Percentiles rank a stretch among this genome's conserved stretches.
phyloP scores from a whole-genome alignment of 192 early-diverging fungal species.

The Podila epigama region DNA sequence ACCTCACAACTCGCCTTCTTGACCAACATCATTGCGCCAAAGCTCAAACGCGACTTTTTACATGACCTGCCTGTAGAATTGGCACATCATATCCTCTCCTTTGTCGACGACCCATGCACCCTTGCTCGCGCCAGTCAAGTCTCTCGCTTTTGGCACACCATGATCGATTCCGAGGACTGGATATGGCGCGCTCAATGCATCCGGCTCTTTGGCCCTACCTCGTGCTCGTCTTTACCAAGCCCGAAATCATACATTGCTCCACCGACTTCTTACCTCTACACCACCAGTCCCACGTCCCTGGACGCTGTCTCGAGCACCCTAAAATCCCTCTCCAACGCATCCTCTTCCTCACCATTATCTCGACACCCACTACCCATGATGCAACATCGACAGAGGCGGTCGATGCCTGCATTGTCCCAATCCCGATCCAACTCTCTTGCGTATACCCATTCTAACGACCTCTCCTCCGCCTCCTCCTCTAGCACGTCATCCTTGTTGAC shows the following conservation, averaged over 20 bases:
- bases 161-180: slow-evolving; percentile 60
- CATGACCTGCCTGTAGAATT: slow-evolving; percentile 79
- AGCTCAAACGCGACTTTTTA: slow-evolving; percentile 91
- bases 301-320: slow-evolving; percentile 44
- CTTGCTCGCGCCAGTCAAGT: slow-evolving; percentile 80
- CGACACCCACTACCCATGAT: too few species aligned
- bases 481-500: background rate
- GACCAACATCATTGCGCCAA: slow-evolving; percentile 59
- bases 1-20: slow-evolving; percentile 60
- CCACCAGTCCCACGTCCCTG: slow-evolving; percentile 35
- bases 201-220: slow-evolving; percentile 30
- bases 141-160: slow-evolving; percentile 62
- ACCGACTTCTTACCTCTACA: slow-evolving; percentile 23
- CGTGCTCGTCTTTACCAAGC: slow-evolving; percentile 40
- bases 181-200: slow-evolving; percentile 46
- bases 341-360: too few species aligned
- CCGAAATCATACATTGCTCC: slow-evolving; percentile 28
- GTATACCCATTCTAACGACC: background rate
- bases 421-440: background rate
- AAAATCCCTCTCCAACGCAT: slow-evolving; percentile 12
- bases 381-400: background rate
- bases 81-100: slow-evolving; percentile 82
- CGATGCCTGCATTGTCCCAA: background rate
- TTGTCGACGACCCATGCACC: slow-evolving; percentile 82
- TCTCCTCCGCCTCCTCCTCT: background rate